phyloP scores from a whole-genome alignment of 306 rosid species.

The Gleditsia sinensis region DNA sequence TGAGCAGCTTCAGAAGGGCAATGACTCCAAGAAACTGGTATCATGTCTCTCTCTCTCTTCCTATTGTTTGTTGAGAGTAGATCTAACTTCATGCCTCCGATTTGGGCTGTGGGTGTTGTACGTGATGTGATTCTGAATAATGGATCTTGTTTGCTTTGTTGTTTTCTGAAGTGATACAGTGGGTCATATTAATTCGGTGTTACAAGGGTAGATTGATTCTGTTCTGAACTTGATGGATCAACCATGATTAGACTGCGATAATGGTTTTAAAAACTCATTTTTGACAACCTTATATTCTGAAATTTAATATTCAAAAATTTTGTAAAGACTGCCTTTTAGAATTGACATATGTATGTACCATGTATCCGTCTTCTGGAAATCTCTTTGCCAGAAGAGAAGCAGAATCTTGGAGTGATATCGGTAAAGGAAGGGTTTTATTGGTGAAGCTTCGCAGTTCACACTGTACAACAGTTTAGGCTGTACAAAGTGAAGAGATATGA shows the following conservation, averaged over 20 bases:
- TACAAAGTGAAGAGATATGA: neutral
- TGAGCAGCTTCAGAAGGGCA: constrained; percentile 51
- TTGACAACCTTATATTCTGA: too few relatives aligned
- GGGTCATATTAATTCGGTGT: neutral
- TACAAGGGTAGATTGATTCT: neutral
- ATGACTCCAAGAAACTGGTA: constrained; percentile 52
- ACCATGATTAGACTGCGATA: neutral
- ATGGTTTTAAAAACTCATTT: neutral
- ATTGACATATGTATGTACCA: too few relatives aligned
- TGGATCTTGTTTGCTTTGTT: neutral
- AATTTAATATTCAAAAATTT: too few relatives aligned
- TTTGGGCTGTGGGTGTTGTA: neutral
- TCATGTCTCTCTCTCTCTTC: neutral
- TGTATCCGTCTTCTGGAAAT: too few relatives aligned
- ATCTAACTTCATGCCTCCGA: neutral
- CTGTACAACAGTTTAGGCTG: neutral
- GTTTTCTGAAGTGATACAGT: neutral
- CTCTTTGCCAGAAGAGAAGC: neutral
- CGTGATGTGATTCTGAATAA: neutral
- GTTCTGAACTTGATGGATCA: neutral
- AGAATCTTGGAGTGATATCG: neutral
- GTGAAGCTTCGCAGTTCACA: neutral
- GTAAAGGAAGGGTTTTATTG: too few relatives aligned
- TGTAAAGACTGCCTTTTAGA: too few relatives aligned
- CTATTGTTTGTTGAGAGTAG: neutral